These are phyloP conservation scores for Polygonum aviculare DNA, from an alignment of 148 eudicot species.

Conservation along the genomic window DNA sequence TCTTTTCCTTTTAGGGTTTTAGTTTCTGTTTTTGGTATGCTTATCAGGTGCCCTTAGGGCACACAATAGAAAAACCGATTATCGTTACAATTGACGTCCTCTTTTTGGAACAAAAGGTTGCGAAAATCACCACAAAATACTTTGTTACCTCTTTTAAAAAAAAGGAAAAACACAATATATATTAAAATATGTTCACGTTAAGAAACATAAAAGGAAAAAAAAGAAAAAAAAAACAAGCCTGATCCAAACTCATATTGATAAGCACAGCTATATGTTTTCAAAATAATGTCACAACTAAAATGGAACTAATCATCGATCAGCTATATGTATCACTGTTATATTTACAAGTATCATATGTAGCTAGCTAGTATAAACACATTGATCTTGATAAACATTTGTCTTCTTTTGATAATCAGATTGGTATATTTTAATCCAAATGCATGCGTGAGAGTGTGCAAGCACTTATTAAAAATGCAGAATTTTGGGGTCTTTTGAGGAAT, in stretches of 20 bases:
- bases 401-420: not conserved
- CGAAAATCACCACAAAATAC: not conserved
- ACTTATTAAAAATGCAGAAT: not conserved
- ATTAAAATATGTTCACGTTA: not conserved
- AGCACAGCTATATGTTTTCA: no score
- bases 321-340: not conserved
- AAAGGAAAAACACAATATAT: not conserved
- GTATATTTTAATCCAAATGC: not conserved
- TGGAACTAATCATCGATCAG: not conserved
- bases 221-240: not conserved
- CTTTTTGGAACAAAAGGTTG: not conserved
- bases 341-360: no score
- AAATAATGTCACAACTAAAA: no score
- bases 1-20: no score
- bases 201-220: no score
- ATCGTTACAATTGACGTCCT: not conserved
- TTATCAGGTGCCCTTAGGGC: no score
- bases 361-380: no score
- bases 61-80: no score
- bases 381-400: not conserved
- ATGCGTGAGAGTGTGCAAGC: constrained; percentile 5
- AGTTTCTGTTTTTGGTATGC: no score
- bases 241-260: not conserved
- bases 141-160: not conserved
- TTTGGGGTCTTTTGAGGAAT: not conserved